Evolutionary conservation across 1,284 basidiomycete species (phyloP), one percentile per base, ranked within the genome.

Genomic region (Naganishia liquefaciens): DNA sequence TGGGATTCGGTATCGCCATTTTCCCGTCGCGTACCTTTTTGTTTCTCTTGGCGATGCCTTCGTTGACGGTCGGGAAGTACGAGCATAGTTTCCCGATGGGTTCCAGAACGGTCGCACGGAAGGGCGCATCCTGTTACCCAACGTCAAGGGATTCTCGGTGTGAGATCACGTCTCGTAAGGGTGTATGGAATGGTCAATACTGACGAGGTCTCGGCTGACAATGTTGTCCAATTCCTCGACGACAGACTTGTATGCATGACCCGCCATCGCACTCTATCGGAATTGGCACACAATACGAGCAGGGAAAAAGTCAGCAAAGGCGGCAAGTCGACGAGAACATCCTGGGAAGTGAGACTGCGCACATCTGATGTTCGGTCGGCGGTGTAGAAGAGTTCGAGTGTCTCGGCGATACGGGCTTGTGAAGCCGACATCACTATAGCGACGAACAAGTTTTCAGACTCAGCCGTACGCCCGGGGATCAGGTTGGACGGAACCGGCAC

Each of bases 41-140:
- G 80, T 94, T 90, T 55, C 96, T 86, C 80, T 99, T 99, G 50
- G 86, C 75, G 70, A 99, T 93, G 64, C 93, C 90, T 68, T 94
- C 90, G 77, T 98, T 98, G 74, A 98, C 87, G 53, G 92, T 83
- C 5, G 92, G 91, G 80, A 95, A 97, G 79, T 97, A 97, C 1
- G 89, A 87, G 75, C 90, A 93, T 84, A 99, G 91, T 81, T 95
- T 96, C 1, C 95, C 93, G 1, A 95, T 81, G 4, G 95, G 95
- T 76, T 99, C 96, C 67, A 96, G 87, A 47, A 99, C 89, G 17
- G 94, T 93, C 27, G 92, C 91, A 43, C 96, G 87, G 80, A 91
- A 98, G 2, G 95, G 94, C 2, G 85, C 87, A 71, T 99, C 95
- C 93, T 95, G 70, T 9, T 21, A 43, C 13, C 2, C 33, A 25